A percentile compares a stretch with the other conserved stretches of the same genome.
phyloP scores from a whole-genome alignment of 805 yeast genomes.

The Zygoascus tannicola region DNA sequence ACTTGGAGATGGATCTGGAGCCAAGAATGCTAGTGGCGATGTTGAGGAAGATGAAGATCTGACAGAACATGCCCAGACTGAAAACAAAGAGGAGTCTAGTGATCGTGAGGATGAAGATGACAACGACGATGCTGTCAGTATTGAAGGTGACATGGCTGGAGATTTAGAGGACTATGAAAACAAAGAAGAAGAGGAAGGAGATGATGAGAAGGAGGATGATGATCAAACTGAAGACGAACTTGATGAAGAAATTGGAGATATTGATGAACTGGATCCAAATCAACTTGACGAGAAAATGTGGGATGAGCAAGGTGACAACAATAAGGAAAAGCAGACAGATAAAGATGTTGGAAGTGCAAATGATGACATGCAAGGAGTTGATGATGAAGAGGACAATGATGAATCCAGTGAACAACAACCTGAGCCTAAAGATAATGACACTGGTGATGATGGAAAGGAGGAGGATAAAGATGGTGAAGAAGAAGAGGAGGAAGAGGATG shows the following conservation, averaged over 20 bases:
- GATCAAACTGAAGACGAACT: slow-evolving; percentile 55
- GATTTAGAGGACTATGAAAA: slow-evolving; percentile 71
- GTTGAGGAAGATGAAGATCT: slow-evolving; percentile 88
- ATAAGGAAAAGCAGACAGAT: slow-evolving; percentile 72
- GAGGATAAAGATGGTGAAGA: slow-evolving; percentile 73
- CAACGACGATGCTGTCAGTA: slow-evolving; percentile 85
- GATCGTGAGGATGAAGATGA: slow-evolving; percentile 45
- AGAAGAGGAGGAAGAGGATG: slow-evolving; percentile 39
- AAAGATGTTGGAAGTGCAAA: slow-evolving; percentile 42
- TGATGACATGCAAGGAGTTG: slow-evolving; percentile 27
- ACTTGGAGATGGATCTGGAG: slow-evolving; percentile 89
- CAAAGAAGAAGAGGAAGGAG: slow-evolving; percentile 49
- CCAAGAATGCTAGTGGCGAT: slow-evolving; percentile 67
- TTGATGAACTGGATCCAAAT: slow-evolving; percentile 86
- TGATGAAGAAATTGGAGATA: slow-evolving; percentile 83
- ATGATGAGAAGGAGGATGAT: slow-evolving; percentile 41
- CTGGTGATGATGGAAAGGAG: slow-evolving; percentile 55
- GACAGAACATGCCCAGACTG: slow-evolving; percentile 59
- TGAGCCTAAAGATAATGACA: slow-evolving; percentile 44
- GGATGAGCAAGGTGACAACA: slow-evolving; percentile 67
- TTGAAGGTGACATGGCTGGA: slow-evolving; percentile 97
- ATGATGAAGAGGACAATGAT: slow-evolving; percentile 20
- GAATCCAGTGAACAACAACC: slow-evolving; percentile 33
- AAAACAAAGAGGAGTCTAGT: slow-evolving; percentile 60
- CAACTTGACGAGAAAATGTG: slow-evolving; percentile 97